These are phyloP conservation scores for Orbilia ellipsospora DNA, from an alignment of 2,329 filamentous ascomycete species.

Conservation along the genomic window DNA sequence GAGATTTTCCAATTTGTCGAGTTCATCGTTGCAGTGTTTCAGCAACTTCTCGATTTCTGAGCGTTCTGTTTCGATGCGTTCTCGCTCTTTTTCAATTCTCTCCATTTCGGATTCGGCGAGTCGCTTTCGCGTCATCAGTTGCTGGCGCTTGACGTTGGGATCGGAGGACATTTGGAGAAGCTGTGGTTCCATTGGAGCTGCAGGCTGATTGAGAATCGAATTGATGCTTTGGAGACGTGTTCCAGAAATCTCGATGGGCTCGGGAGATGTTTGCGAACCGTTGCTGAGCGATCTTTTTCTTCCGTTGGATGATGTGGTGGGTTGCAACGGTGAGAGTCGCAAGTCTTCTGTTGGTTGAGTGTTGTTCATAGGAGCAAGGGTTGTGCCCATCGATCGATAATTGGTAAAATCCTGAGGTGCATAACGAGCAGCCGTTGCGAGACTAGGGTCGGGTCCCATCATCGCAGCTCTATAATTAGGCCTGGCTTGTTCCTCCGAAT, in stretches of 20 bases:
- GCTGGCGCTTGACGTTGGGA: slow-evolving; percentile 42
- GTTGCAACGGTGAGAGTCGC: slow-evolving; percentile 41
- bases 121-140: slow-evolving; percentile 45
- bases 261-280: slow-evolving; percentile 32
- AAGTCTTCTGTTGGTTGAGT: slow-evolving; percentile 29
- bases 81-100: slow-evolving; percentile 28
- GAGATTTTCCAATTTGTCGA: slow-evolving; percentile 22
- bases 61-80: slow-evolving; percentile 38
- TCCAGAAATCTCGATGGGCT: slow-evolving; percentile 26
- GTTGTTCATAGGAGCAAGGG: slow-evolving; percentile 40
- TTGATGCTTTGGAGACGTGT: slow-evolving; percentile 45
- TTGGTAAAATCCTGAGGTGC: slow-evolving; percentile 53
- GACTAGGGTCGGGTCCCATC: slow-evolving; percentile 43
- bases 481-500: slow-evolving; percentile 28
- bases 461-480: slow-evolving; percentile 45
- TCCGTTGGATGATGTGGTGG: slow-evolving; percentile 28
- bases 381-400: slow-evolving; percentile 37
- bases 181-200: slow-evolving; percentile 36
- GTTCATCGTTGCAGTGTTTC: slow-evolving; percentile 35
- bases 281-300: slow-evolving; percentile 48
- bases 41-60: slow-evolving; percentile 33
- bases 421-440: slow-evolving; percentile 33
- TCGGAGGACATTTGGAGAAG: slow-evolving; percentile 43
- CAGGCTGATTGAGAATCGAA: slow-evolving; percentile 46
- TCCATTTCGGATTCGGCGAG: slow-evolving; percentile 51